Conservation (phyloP, 2,329 filamentous ascomycete species). For the Uncinocarpus reesii region DNA sequence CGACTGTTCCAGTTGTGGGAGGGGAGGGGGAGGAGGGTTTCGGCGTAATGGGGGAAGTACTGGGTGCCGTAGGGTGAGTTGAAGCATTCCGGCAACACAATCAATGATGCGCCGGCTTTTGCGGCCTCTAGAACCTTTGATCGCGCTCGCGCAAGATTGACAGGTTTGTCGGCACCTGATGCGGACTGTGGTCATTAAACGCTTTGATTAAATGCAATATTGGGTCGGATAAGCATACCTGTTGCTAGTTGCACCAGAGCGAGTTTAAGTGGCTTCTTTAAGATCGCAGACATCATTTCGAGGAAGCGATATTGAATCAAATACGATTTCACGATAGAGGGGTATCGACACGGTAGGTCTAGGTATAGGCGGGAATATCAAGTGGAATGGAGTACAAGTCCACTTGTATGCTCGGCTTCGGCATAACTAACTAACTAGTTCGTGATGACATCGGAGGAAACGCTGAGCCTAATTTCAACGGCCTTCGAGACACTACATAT, state of each 20-base stretch:
- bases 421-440: too few species aligned
- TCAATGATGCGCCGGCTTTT: slow-evolving; percentile 63
- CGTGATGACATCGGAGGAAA: too few species aligned
- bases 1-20: slow-evolving; percentile 56
- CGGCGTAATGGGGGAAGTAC: slow-evolving; percentile 86
- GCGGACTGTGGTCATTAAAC: too few species aligned
- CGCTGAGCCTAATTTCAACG: too few species aligned
- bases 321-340: background rate
- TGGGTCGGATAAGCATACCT: slow-evolving; percentile 45
- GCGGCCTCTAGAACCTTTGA: slow-evolving; percentile 75
- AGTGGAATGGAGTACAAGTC: too few species aligned
- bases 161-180: slow-evolving; percentile 65
- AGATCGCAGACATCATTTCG: slow-evolving; percentile 44
- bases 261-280: slow-evolving; percentile 68
- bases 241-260: slow-evolving; percentile 73
- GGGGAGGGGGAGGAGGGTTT: slow-evolving; percentile 72
- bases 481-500: too few species aligned
- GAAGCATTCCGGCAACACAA: slow-evolving; percentile 96
- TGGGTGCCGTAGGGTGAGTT: slow-evolving; percentile 92
- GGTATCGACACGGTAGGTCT: too few species aligned
- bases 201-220: too few species aligned
- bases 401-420: too few species aligned
- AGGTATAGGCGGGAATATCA: too few species aligned
- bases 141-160: slow-evolving; percentile 72
- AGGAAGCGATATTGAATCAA: background rate